phyloP scores from a whole-genome alignment of 345 rosid species.

The Brassica rapa region DNA sequence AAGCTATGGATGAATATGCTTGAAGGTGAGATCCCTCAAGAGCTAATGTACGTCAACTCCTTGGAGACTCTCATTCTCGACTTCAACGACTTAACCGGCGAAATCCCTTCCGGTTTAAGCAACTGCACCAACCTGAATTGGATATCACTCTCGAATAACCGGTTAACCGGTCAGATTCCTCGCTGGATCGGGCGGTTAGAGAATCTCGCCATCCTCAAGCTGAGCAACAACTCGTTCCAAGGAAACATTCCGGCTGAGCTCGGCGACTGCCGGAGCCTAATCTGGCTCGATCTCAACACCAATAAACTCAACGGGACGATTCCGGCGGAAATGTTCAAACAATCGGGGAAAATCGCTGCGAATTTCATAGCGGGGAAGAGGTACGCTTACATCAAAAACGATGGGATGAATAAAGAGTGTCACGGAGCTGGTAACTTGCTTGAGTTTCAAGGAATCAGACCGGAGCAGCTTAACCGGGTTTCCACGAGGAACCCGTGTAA shows the following conservation, averaged over 20 bases:
- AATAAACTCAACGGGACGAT: slow-evolving; percentile 69
- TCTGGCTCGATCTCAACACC: slow-evolving; percentile 92
- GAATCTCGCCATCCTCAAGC: slow-evolving; percentile 80
- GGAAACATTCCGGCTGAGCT: slow-evolving; percentile 89
- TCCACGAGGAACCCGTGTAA: slow-evolving; percentile 82
- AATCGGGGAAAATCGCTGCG: slow-evolving; percentile 78
- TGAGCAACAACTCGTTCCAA: slow-evolving; percentile 81
- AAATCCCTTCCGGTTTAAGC: slow-evolving; percentile 68
- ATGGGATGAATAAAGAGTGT: slow-evolving; percentile 67
- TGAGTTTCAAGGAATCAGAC: slow-evolving; percentile 81
- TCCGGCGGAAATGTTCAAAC: slow-evolving; percentile 78
- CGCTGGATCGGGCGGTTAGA: slow-evolving; percentile 70
- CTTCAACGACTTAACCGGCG: slow-evolving; percentile 78
- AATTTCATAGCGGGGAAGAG: slow-evolving; percentile 80
- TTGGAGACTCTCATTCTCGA: slow-evolving; percentile 85
- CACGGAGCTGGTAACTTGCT: slow-evolving; percentile 94
- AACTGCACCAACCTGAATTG: slow-evolving; percentile 79
- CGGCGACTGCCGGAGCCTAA: slow-evolving; percentile 82
- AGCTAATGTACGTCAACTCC: slow-evolving; percentile 54
- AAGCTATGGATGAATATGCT: slow-evolving; percentile 83
- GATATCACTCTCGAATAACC: slow-evolving; percentile 88
- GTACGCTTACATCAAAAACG: slow-evolving; percentile 75
- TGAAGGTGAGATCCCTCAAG: slow-evolving; percentile 79
- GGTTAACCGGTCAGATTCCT: slow-evolving; percentile 76
- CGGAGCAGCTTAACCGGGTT: slow-evolving; percentile 55